A percentile compares a stretch with the other conserved stretches of the same genome.
Evolutionary conservation across 192 early-diverging fungal genomes (phyloP).

Genomic region (Coemansia sp.): DNA sequence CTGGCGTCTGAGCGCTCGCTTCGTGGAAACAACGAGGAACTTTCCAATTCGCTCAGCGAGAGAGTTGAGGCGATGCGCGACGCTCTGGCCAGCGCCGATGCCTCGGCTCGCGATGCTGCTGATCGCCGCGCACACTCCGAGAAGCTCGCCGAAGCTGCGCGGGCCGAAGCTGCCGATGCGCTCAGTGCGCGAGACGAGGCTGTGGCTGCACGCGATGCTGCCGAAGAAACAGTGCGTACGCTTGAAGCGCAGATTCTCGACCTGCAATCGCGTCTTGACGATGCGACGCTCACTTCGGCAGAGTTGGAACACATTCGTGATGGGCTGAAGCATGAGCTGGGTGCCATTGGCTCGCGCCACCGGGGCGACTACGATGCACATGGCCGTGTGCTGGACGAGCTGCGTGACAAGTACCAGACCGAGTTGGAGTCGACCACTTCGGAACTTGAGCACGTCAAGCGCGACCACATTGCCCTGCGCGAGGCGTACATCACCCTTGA

Average conservation of each 20-base stretch:
- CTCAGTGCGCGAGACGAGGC: slow-evolving; percentile 67
- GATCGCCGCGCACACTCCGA: slow-evolving; percentile 72
- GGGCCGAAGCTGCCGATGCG: slow-evolving; percentile 67
- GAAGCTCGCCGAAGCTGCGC: slow-evolving; percentile 66
- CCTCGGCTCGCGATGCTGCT: slow-evolving; percentile 58
- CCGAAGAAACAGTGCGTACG: slow-evolving; percentile 63
- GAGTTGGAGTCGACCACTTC: slow-evolving; percentile 76
- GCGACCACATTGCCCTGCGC: slow-evolving; percentile 63
- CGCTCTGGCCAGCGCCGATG: slow-evolving; percentile 63
- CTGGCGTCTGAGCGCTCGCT: slow-evolving; percentile 35
- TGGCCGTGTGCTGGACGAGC: slow-evolving; percentile 67
- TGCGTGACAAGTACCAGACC: slow-evolving; percentile 79
- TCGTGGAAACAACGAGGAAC: slow-evolving; percentile 50
- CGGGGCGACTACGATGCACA: slow-evolving; percentile 75
- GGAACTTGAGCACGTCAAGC: slow-evolving; percentile 78
- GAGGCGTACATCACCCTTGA: slow-evolving; percentile 72
- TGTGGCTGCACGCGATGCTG: slow-evolving; percentile 58
- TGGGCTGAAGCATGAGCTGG: slow-evolving; percentile 76
- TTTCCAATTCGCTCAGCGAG: slow-evolving; percentile 37
- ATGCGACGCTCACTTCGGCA: slow-evolving; percentile 65
- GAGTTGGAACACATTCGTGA: slow-evolving; percentile 71
- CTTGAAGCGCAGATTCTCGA: slow-evolving; percentile 74
- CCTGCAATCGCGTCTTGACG: slow-evolving; percentile 74
- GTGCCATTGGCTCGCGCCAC: slow-evolving; percentile 66
- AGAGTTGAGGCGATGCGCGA: slow-evolving; percentile 45